Conservation (phyloP, 2,329 filamentous ascomycete genomes). For the Monosporascus sp. region DNA sequence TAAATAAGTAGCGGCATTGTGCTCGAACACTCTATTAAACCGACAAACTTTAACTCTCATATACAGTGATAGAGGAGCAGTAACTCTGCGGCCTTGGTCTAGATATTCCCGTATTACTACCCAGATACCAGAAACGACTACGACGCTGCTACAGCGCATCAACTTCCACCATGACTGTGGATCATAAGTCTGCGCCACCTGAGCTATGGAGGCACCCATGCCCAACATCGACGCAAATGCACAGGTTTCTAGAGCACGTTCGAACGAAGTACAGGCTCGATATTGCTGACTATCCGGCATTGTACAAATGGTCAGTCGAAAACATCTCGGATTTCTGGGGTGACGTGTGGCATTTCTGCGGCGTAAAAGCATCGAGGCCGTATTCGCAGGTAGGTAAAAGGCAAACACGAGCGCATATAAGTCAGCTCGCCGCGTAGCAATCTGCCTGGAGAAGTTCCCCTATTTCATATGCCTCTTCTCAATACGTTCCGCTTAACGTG, state of each 20-base stretch:
- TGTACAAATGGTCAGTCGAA: constrained; percentile 81
- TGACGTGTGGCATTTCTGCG: constrained; percentile 77
- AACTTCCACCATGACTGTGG: constrained; percentile 15
- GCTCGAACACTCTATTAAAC: too few relatives aligned
- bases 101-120: too few relatives aligned
- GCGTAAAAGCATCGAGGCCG: constrained; percentile 61
- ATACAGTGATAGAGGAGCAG: too few relatives aligned
- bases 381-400: constrained; percentile 51
- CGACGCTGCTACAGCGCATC: background rate
- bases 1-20: too few relatives aligned
- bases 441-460: too few relatives aligned
- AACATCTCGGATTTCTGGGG: constrained; percentile 76
- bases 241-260: constrained; percentile 63
- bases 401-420: background rate
- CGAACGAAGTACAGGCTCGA: constrained; percentile 60
- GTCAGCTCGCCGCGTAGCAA: too few relatives aligned
- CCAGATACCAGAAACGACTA: background rate
- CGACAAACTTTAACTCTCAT: too few relatives aligned
- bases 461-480: background rate
- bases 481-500: background rate
- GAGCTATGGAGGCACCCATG: constrained; percentile 68
- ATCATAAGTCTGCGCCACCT: constrained; percentile 16
- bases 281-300: constrained; percentile 62
- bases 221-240: constrained; percentile 65
- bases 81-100: background rate